Evolutionary conservation across 768 basidiomycete genomes (phyloP).

Genomic region (Tulasnella sp.): DNA sequence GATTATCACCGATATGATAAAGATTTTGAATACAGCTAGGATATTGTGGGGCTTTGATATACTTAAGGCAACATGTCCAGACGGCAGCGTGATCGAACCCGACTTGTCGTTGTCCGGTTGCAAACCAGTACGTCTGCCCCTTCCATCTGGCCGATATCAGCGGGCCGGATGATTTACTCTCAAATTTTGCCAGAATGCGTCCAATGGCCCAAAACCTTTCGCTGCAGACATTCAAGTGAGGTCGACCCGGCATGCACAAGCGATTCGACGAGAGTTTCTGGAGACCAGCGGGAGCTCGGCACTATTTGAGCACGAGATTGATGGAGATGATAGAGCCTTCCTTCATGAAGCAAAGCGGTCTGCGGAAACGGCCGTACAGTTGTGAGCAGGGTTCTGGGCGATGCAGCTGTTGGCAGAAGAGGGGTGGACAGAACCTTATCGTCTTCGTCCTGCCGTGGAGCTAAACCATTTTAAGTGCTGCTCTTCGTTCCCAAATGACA

Average conservation of each 20-base stretch:
- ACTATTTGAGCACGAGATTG: conserved; percentile 14
- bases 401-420: background rate
- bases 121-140: background rate
- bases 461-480: background rate
- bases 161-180: too few relatives aligned
- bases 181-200: too few relatives aligned
- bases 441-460: background rate
- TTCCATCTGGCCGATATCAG: background rate
- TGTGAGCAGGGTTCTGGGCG: background rate
- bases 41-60: conserved; percentile 22
- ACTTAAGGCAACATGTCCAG: background rate
- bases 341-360: background rate
- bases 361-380: background rate
- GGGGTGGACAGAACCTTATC: too few relatives aligned
- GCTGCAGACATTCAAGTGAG: too few relatives aligned
- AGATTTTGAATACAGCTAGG: conserved; percentile 22
- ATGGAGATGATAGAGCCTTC: conserved; percentile 10
- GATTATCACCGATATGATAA: conserved; percentile 29
- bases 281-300: conserved; percentile 4
- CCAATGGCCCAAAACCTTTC: too few relatives aligned
- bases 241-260: too few relatives aligned
- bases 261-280: too few relatives aligned
- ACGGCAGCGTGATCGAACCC: conserved; percentile 12
- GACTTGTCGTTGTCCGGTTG: background rate
- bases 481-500: too few relatives aligned